These are phyloP conservation scores for Trametopsis cervina DNA, from an alignment of 768 basidiomycete genomes.

Conservation along the genomic window DNA sequence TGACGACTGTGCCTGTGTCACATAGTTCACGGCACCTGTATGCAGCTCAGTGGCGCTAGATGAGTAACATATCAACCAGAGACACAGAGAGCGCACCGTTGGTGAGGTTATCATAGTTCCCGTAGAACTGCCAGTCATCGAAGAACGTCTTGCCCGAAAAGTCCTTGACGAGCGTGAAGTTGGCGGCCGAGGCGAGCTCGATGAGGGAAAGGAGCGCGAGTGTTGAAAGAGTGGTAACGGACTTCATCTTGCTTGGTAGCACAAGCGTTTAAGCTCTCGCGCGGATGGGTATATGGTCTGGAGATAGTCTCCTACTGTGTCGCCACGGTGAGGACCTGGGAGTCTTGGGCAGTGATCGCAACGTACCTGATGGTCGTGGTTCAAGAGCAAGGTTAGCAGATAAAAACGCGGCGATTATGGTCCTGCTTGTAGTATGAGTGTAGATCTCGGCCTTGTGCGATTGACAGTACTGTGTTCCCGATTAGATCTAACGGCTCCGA, in stretches of 20 bases:
- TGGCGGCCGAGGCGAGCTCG: constrained; percentile 9
- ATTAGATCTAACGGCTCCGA: too few relatives aligned
- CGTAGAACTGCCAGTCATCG: constrained; percentile 37
- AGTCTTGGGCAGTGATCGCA: too few relatives aligned
- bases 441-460: too few relatives aligned
- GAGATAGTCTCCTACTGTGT: too few relatives aligned
- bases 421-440: too few relatives aligned
- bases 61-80: constrained; percentile 14
- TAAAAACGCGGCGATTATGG: too few relatives aligned
- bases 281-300: too few relatives aligned
- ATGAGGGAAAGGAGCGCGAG: constrained; percentile 7
- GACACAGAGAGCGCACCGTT: constrained; percentile 20
- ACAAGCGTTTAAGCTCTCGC: too few relatives aligned
- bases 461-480: too few relatives aligned
- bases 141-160: constrained; percentile 37
- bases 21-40: constrained; percentile 57
- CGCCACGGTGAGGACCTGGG: too few relatives aligned
- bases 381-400: too few relatives aligned
- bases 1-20: constrained; percentile 39
- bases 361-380: too few relatives aligned
- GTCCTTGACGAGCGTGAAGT: constrained; percentile 28
- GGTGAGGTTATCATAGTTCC: constrained; percentile 30
- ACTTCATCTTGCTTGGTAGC: neutral
- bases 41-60: constrained; percentile 43
- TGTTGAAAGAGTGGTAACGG: constrained; percentile 5